phyloP scores from a whole-genome alignment of 768 basidiomycete genomes.

The Termitomyces sp. region DNA sequence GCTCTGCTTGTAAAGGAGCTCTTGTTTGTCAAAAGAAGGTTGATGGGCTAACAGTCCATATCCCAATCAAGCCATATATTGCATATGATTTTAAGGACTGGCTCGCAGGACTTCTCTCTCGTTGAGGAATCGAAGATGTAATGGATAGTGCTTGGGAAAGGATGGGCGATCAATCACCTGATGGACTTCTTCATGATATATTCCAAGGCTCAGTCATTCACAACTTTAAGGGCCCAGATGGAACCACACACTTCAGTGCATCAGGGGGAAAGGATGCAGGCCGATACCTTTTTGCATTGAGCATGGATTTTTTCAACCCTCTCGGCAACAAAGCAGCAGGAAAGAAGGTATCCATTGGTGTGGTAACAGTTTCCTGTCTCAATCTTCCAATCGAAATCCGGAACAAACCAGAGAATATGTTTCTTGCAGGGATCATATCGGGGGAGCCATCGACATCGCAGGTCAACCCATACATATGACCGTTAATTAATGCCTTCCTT shows the following conservation, averaged over 20 bases:
- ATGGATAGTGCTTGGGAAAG: not conserved
- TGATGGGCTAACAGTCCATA: not conserved
- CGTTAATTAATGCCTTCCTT: slow-evolving; percentile 20
- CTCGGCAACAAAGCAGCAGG: slow-evolving; percentile 18
- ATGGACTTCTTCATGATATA: not conserved
- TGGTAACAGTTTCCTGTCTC: slow-evolving; percentile 27
- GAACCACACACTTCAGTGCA: slow-evolving; percentile 13
- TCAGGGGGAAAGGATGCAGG: slow-evolving; percentile 9
- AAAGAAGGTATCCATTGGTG: slow-evolving; percentile 22
- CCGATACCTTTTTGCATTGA: slow-evolving; percentile 24
- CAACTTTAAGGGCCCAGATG: slow-evolving; percentile 16
- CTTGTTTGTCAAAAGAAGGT: not conserved
- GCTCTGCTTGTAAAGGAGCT: not conserved
- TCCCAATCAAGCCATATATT: not conserved
- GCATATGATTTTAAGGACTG: not conserved
- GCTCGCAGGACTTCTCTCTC: not conserved
- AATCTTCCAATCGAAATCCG: slow-evolving; percentile 24
- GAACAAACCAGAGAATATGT: no score
- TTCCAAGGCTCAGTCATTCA: not conserved
- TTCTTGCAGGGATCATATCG: no score
- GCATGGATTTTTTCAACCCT: slow-evolving; percentile 23
- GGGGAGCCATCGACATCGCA: not conserved
- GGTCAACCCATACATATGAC: slow-evolving; percentile 20
- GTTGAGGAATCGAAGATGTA: not conserved
- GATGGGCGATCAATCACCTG: not conserved